Conservation (phyloP, 805 yeast genomes). For the Kuraishia cidri region DNA sequence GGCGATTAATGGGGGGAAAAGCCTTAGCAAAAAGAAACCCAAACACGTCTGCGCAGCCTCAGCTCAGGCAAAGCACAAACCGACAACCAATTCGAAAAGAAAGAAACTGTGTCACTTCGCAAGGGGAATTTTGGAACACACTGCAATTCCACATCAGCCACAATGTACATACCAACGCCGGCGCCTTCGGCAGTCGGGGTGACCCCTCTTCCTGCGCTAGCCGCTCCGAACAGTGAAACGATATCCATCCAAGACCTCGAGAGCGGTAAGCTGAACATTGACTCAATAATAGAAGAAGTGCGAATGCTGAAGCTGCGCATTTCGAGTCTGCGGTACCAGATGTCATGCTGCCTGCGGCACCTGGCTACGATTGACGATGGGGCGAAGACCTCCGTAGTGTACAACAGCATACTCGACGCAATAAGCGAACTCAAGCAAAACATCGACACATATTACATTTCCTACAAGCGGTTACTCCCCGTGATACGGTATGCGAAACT, state of each 20-base stretch:
- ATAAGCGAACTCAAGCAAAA: slow-evolving; percentile 23
- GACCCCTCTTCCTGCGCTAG: slow-evolving; percentile 5
- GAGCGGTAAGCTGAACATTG: slow-evolving; percentile 25
- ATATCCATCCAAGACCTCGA: slow-evolving; percentile 29
- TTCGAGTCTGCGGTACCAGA: slow-evolving; percentile 25
- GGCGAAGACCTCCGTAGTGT: slow-evolving; percentile 31
- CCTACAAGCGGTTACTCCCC: slow-evolving; percentile 38
- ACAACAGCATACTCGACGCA: slow-evolving; percentile 24
- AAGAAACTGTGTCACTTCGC: too few species aligned
- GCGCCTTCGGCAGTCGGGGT: slow-evolving; percentile 6
- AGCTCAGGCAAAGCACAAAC: too few species aligned
- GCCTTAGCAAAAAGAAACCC: too few species aligned
- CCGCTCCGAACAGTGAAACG: slow-evolving; percentile 9
- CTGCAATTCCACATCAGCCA: too few species aligned
- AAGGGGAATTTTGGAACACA: too few species aligned
- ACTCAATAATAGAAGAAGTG: slow-evolving; percentile 24
- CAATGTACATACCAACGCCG: slow-evolving; percentile 11
- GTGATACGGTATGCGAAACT: slow-evolving; percentile 41
- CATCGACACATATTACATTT: slow-evolving; percentile 31
- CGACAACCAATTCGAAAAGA: too few species aligned
- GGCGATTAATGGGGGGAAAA: too few species aligned
- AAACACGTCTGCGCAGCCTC: too few species aligned
- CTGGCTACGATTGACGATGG: slow-evolving; percentile 33
- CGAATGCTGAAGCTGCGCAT: slow-evolving; percentile 20
- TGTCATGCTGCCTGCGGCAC: slow-evolving; percentile 24